These are phyloP conservation scores for Syzygium aqueum DNA, from an alignment of 345 rosid species.

Conservation along the genomic window DNA sequence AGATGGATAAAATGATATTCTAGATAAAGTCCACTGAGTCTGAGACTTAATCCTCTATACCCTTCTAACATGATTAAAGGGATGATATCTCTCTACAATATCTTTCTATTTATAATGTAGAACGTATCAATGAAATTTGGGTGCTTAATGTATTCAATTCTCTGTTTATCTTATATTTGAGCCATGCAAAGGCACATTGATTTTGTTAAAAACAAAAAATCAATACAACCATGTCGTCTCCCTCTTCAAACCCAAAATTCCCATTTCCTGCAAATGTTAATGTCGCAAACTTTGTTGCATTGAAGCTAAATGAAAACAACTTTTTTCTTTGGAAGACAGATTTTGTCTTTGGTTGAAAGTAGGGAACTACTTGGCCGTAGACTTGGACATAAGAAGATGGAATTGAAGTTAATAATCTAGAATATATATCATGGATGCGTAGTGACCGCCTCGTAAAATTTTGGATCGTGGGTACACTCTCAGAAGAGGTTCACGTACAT, in stretches of 20 bases:
- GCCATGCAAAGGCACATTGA: neutral
- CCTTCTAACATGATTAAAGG: neutral
- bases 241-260: neutral
- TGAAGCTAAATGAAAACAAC: neutral
- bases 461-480: neutral
- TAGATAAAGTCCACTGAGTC: too few species aligned
- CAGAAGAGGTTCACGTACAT: neutral
- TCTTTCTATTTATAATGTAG: neutral
- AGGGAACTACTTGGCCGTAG: rapidly evolving
- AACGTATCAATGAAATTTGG: neutral
- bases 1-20: too few species aligned
- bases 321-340: neutral
- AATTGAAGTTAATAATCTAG: rapidly evolving
- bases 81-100: neutral
- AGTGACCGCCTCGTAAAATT: neutral
- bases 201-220: neutral
- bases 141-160: neutral
- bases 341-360: neutral
- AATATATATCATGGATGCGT: neutral
- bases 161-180: neutral
- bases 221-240: neutral
- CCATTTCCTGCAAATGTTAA: neutral
- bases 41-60: too few species aligned
- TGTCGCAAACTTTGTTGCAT: too few species aligned
- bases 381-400: rapidly evolving